Conservation (phyloP, 768 basidiomycete genomes). For the Dacryopinax spathularia region DNA sequence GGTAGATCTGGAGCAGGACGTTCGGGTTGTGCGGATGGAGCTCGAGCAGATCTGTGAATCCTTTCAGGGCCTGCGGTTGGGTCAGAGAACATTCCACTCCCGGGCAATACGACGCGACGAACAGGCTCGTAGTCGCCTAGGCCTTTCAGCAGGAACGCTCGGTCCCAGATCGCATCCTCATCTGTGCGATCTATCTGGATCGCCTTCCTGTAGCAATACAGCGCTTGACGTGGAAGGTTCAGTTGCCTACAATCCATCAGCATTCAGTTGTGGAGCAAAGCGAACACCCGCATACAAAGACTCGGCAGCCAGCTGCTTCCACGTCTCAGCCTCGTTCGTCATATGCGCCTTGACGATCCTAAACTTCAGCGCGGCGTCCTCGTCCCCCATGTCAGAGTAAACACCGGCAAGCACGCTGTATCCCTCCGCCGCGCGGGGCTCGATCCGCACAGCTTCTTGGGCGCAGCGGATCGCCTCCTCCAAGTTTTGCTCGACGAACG, state of each 20-base stretch:
- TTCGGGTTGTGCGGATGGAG: conserved; percentile 65
- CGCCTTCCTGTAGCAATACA: conserved; percentile 84
- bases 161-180: conserved; percentile 77
- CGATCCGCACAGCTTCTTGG: conserved; percentile 86
- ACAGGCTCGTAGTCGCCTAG: conserved; percentile 57
- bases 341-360: conserved; percentile 86
- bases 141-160: conserved; percentile 65
- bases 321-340: conserved; percentile 67
- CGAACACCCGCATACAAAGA: conserved; percentile 40
- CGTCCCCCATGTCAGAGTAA: conserved; percentile 56
- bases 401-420: conserved; percentile 84
- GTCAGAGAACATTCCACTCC: neutral
- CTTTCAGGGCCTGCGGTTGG: conserved; percentile 37
- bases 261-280: neutral
- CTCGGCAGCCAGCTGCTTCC: conserved; percentile 65
- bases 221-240: conserved; percentile 67
- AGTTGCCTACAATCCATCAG: conserved; percentile 34
- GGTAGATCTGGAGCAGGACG: conserved; percentile 63
- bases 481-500: conserved; percentile 59
- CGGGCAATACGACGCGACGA: too few relatives aligned
- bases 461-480: conserved; percentile 60
- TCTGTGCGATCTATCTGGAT: conserved; percentile 66
- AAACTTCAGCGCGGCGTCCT: conserved; percentile 60
- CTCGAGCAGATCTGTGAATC: conserved; percentile 57
- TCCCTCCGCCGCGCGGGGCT: conserved; percentile 66